phyloP scores from a whole-genome alignment of 1,139 yeast species.

The Yamadazyma kanchanaburiensis region DNA sequence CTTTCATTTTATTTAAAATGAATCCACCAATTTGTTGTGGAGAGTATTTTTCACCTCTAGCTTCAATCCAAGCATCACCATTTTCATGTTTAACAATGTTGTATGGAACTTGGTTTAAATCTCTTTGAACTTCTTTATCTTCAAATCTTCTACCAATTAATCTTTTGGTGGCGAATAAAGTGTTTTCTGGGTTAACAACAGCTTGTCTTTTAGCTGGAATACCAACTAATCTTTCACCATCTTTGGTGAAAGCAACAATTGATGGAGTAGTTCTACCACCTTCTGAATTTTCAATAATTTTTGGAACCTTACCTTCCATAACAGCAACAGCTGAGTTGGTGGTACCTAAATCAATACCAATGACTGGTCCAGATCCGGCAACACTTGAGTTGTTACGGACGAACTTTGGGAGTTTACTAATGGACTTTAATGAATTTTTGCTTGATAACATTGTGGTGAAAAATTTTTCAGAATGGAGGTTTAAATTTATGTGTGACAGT shows the following conservation, averaged over 20 bases:
- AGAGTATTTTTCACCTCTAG: conserved; percentile 89
- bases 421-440: conserved; percentile 40
- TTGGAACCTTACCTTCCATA: conserved; percentile 86
- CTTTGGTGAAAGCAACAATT: conserved; percentile 96
- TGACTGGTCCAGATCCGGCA: conserved; percentile 73
- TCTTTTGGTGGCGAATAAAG: conserved; percentile 97
- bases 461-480: conserved; percentile 7
- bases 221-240: conserved; percentile 87
- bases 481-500: conserved; percentile 9
- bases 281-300: conserved; percentile 96
- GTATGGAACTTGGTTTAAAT: conserved; percentile 94
- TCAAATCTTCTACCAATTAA: conserved; percentile 97
- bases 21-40: conserved; percentile 98
- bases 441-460: conserved; percentile 38
- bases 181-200: conserved; percentile 96
- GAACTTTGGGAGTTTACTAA: conserved; percentile 41
- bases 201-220: conserved; percentile 99
- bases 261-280: conserved; percentile 99
- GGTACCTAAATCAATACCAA: conserved; percentile 98
- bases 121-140: conserved; percentile 95
- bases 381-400: conserved; percentile 54
- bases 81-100: conserved; percentile 93
- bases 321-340: conserved; percentile 99
- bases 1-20: conserved; percentile 93
- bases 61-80: conserved; percentile 99